Base-by-base conservation (phyloP, 805 yeast genomes). In the Metschnikowia continentalis region DNA sequence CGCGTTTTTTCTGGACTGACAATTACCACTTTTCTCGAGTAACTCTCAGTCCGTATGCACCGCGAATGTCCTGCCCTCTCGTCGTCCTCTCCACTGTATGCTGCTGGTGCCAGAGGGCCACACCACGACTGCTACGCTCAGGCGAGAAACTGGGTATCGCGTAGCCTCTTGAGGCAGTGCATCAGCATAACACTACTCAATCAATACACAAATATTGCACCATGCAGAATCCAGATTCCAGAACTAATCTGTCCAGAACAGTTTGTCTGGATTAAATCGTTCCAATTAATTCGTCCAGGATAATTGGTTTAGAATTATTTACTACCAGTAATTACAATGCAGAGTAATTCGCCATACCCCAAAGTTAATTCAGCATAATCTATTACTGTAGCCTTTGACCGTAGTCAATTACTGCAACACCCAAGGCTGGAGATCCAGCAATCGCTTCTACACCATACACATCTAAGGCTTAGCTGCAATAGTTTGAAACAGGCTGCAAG, bases 1-100 rank as follows among this genome's bases (percentile, higher is more conserved):
- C 59, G 58, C 53, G 52, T 45, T 23, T 43, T 17, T 20, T 17
- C 23, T 49, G 54, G 41, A 38, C 57, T 45, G 20, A 2, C 5
- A 46, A 39, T 49, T 56, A 56, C 60, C 35, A 41, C 26, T 39
- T 10, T 38, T 6, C 6, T 33, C 23, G 49, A 13, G 55, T 50
- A 52, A 46, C n/a, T 30, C 20, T 35, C 37, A 35, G 47, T 35
- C 17, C 32, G 6, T 19, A 41, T 14, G 33, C 49, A 14, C 52
- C 49, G 30, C 43, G 40, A 17, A 17, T 20, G 17, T 38, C 6
- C 32, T 42, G 32, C 46, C 38, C 20, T n/a, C 38, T 13, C 46
- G 10, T 19, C 46, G 32, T 42, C 35, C 20, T n/a, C 38, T 13
- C 11, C 11, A 17, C 45, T 40, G 36, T 36, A 19, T 14, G 30